Conservation (phyloP, 129 eudicot genomes). For the Gnaphalium uliginosum region DNA sequence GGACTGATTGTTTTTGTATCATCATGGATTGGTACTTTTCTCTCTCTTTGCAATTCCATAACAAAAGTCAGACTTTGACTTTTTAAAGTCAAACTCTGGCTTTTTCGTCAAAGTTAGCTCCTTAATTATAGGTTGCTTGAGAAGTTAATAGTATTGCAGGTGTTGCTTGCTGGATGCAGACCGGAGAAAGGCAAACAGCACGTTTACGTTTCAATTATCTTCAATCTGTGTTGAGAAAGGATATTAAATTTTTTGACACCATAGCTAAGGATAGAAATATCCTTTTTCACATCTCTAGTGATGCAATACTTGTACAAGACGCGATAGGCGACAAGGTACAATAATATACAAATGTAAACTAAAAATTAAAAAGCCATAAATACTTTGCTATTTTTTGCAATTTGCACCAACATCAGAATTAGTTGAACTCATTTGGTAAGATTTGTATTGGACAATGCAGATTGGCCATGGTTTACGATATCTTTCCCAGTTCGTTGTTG, state of each 20-base stretch:
- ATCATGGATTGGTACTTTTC: conserved; percentile 79
- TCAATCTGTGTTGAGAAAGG: conserved; percentile 59
- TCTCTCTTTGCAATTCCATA: background rate
- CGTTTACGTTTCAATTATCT: conserved; percentile 67
- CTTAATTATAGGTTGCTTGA: background rate
- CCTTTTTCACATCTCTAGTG: conserved; percentile 72
- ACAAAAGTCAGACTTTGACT: conserved; percentile 13
- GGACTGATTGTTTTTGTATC: conserved; percentile 63
- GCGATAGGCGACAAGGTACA: conserved; percentile 91
- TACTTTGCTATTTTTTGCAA: background rate
- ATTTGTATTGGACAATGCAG: conserved; percentile 41
- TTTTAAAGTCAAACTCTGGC: conserved; percentile 14
- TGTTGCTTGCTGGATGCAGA: conserved; percentile 91
- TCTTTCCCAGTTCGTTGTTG: conserved; percentile 68
- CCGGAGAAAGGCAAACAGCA: conserved; percentile 87
- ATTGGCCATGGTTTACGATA: conserved; percentile 69
- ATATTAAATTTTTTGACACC: conserved; percentile 70
- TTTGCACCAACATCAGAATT: background rate
- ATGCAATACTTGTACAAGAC: conserved; percentile 80
- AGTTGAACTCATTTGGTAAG: background rate
- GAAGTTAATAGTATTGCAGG: conserved; percentile 38
- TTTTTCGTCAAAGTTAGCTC: conserved; percentile 1
- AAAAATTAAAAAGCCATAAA: background rate
- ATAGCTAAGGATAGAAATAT: conserved; percentile 58
- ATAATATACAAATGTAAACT: background rate